Evolutionary conservation across 192 early-diverging fungal species (phyloP), one percentile per base, ranked within the genome.

Genomic region (Backusella tarrabulga): DNA sequence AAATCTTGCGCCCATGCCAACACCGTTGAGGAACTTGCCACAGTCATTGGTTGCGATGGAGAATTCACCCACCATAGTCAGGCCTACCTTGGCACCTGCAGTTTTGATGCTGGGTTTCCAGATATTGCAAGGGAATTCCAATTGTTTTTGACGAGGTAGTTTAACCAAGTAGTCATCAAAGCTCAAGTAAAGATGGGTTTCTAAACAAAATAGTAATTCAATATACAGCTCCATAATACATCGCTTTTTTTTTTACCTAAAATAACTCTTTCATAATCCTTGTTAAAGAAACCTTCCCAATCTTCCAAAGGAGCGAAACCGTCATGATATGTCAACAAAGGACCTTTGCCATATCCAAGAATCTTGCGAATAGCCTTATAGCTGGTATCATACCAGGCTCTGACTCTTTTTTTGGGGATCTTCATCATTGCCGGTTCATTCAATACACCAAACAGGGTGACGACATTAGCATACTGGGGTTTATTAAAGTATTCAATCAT

Each of bases 11-110:
- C 87, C 87, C 4, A 71, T 50, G n/a, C 86, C 86, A 23, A 91
- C 77, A 12, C 92, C 92, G 76, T 92, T 94, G 68, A 93, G 83
- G 74, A 88, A 92, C 35, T 89, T 91, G 52, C 90, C 90, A 82
- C 92, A 94, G 82, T 94, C 91, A 70, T 90, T 91, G 4, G 88
- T 90, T 32, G 91, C 91, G 0, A 89, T 81, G 3, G 91, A 91
- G 72, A 89, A 94, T 76, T 94, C 92, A 21, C 92, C 92, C 1
- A 92, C 91, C 74, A 94, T 89, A 7, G 90, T 91, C 50, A 87
- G 87, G 12, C 89, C 87, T 44, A 81, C 81, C 3, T 83, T 68
- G 7, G 81, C 75, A 34, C 81, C 78, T 38, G 86, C 87, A 3
- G 76, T 21, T 14, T 68, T 75, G 14, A 90, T 34, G n/a, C 71